A percentile compares a stretch with the other conserved stretches of the same genome.
phyloP scores from a whole-genome alignment of 2,329 filamentous ascomycete genomes.

The Aureobasidium lini region DNA sequence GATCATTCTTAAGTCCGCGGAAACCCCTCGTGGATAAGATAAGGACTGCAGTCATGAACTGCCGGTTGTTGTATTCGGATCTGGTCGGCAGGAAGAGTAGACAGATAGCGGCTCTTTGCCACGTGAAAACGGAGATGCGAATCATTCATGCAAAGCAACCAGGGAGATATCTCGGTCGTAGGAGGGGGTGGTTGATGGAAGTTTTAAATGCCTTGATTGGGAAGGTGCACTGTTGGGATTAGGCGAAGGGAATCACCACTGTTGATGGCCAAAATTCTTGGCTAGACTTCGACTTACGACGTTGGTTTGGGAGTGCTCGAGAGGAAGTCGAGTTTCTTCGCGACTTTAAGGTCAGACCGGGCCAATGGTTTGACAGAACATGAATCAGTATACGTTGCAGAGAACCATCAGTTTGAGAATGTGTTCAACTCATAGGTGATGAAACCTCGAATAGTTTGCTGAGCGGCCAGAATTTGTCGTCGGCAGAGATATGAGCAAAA shows the following conservation, averaged over 20 bases:
- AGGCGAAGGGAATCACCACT: not conserved
- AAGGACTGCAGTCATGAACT: not conserved
- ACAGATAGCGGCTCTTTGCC: not conserved
- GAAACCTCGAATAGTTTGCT: too few relatives aligned
- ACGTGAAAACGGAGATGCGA: not conserved
- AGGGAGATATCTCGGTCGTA: not conserved
- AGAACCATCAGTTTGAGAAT: too few relatives aligned
- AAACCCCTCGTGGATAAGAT: not conserved
- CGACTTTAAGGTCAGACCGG: too few relatives aligned
- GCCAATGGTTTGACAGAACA: too few relatives aligned
- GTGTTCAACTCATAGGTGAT: too few relatives aligned
- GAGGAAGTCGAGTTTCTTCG: too few relatives aligned
- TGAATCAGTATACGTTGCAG: too few relatives aligned
- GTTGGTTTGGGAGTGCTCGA: not conserved
- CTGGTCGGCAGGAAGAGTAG: not conserved
- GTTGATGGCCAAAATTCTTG: not conserved
- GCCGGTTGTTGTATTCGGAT: not conserved
- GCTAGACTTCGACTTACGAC: not conserved
- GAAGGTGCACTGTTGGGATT: not conserved
- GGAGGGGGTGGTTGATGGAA: not conserved
- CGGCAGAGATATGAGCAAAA: too few relatives aligned
- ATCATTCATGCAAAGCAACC: not conserved
- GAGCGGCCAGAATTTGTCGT: too few relatives aligned
- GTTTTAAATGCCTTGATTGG: not conserved
- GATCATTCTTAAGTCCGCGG: slow-evolving; percentile 1